Base-by-base conservation (phyloP, 2,329 filamentous ascomycete genomes). In the Orbilia blumenaviensis region DNA sequence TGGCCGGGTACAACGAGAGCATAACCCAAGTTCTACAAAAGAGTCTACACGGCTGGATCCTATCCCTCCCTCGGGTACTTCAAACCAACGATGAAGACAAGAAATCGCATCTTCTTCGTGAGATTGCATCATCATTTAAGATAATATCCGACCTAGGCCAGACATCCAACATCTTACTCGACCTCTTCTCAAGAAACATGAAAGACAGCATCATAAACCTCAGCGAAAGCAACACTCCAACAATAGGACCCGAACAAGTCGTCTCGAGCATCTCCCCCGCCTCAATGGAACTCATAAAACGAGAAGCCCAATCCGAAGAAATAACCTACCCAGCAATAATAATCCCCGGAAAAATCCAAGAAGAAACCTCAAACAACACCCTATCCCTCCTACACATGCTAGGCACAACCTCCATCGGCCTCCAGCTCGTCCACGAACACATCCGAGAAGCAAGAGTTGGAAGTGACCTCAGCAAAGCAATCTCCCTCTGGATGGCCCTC, bases 1-100 rank as follows among this genome's bases (percentile, higher is more conserved):
- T 78, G 3, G 78, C 66, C 4, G 54, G 77, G 4, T 60, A 78
- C 61, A 79, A 78, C 12, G 81, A 82, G 1, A 72, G 71, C 5
- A 77, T 81, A 25, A 79, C 79, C 58, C 64, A 82, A 81, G 48
- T 77, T 10, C 38, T 79, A 29, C 78, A 78, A 29, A 74, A 77
- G 38, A 79, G 79, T 50, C 54, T 80, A 9, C 79, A 80, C 25
- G 74, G 89, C 62, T 97, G 94, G 93, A 87, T 94, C 23, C 88
- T 89, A 1, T 90, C 92, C 42, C 86, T 99, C 16, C 90, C 94
- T 3, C 88, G 93, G 14, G 83, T 92, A 12, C 94, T 97, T 89
- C 92, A 94, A 81, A 88, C 89, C 7, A 91, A 89, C 78, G 93
- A 98, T 80, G 93, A 97, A 79, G 86, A 86, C n/a, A 85, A 87